Evolutionary conservation across 495 filamentous ascomycete species (phyloP).

Genomic region (Hypoxylon rickii): DNA sequence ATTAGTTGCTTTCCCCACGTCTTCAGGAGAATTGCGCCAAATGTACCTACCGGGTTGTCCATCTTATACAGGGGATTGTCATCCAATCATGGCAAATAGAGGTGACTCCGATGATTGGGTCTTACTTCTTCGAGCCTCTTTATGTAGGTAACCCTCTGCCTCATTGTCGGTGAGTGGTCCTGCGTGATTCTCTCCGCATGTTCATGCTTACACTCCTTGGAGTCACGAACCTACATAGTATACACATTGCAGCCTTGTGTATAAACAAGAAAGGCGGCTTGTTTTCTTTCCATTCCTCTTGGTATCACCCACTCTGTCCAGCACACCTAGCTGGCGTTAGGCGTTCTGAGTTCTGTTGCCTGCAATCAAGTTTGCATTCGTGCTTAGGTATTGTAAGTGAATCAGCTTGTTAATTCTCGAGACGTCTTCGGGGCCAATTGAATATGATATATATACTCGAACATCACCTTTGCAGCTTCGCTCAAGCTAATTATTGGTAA

Average conservation of each 20-base stretch:
- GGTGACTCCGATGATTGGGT: conserved; percentile 20
- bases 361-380: conserved; percentile 1
- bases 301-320: conserved; percentile 2
- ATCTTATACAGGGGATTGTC: conserved; percentile 10
- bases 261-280: conserved; percentile 8
- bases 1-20: conserved; percentile 21
- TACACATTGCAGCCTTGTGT: conserved; percentile 6
- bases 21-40: conserved; percentile 18
- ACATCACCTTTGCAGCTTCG: too few species aligned
- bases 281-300: conserved; percentile 1
- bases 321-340: conserved; percentile 22
- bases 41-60: conserved; percentile 22
- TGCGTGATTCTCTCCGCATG: conserved; percentile 8
- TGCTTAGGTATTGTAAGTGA: conserved; percentile 15
- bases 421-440: too few species aligned
- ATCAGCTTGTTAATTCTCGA: background rate
- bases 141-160: conserved; percentile 21
- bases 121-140: conserved; percentile 25
- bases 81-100: conserved; percentile 27
- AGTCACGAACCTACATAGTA: background rate
- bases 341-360: conserved; percentile 13
- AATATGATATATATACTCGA: too few species aligned
- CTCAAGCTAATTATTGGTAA: too few species aligned
- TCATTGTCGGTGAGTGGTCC: conserved; percentile 32
- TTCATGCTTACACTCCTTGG: conserved; percentile 30